phyloP scores from a whole-genome alignment of 139 green algal species.

The Chlamydomonas sphaeroides region DNA sequence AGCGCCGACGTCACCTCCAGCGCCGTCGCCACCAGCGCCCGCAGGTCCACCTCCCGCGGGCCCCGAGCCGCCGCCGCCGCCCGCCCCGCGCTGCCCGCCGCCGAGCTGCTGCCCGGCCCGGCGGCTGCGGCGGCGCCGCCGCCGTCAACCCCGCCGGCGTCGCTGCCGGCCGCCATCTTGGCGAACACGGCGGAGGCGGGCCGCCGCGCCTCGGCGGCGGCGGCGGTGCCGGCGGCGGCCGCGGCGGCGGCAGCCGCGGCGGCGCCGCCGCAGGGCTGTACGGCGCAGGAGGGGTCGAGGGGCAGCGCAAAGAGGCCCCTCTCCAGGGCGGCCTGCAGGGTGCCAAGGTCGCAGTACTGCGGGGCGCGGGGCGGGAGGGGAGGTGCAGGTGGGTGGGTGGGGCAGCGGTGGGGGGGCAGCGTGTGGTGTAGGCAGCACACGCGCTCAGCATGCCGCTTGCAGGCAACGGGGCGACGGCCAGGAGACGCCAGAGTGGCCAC shows the following conservation, averaged over 20 bases:
- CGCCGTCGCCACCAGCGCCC: constrained; percentile 19
- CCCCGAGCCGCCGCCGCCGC: not conserved
- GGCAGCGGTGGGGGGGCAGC: not conserved
- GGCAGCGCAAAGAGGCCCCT: constrained; percentile 22
- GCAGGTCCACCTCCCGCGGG: constrained; percentile 26
- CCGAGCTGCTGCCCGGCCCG: not conserved
- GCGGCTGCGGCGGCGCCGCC: not conserved
- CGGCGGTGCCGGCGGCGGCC: constrained; percentile 16
- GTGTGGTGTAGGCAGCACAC: not conserved
- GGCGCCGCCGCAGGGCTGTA: constrained; percentile 15
- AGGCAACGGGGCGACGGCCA: no score
- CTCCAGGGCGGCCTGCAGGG: constrained; percentile 22
- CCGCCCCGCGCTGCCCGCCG: not conserved
- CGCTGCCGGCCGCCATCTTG: not conserved
- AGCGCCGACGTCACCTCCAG: constrained; percentile 43
- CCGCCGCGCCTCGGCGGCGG: constrained; percentile 13
- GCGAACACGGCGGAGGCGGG: constrained; percentile 5
- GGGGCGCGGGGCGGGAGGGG: no score
- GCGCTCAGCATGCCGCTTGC: no score
- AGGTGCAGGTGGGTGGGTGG: not conserved
- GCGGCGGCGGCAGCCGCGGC: not conserved
- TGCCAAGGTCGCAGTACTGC: constrained; percentile 40
- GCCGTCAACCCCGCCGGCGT: not conserved
- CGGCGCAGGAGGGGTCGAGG: not conserved
- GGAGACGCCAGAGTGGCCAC: no score